Base-by-base conservation (phyloP, 2,329 filamentous ascomycete species). In the Huntiella decipiens region DNA sequence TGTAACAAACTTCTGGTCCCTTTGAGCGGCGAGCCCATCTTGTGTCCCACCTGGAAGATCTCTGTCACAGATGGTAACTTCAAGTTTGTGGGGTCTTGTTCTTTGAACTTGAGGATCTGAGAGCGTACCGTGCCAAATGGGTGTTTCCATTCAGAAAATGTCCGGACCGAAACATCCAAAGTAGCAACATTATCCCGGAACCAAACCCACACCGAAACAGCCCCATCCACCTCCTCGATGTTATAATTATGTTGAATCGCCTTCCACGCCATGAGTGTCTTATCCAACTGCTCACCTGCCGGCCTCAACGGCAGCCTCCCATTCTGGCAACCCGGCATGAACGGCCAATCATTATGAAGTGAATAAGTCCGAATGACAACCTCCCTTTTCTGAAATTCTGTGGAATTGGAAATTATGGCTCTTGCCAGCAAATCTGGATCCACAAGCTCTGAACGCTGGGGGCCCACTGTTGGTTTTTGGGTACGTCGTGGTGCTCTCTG, bases 1-100 rank as follows among this genome's bases (percentile, higher is more conserved):
- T 43, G 13, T 12, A 51, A 42, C 6, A 52, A 22, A 5, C 37
- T 31, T 5, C 43, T 33, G 4, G 45, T 34, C 6, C 15, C 22
- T 28, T 47, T 17, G 33, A 36, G n/a, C 22, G 44, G 22, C 37
- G 38, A 5, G 8, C 15, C 17, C 13, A 41, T n/a, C 4, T 22
- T 31, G 4, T 43, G 11, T 8, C 47, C 47, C 40, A 47, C 17
- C 17, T 45, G 43, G 39, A 44, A 43, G 11, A 50, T 15, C 16
- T 49, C 41, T n/a, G 47, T 44, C 10, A 43, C 17, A 32, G 43
- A 45, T 13, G 40, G 40, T 11, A 43, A 11, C 17, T 43, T 11
- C 15, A 34, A 13, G 10, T 43, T 43, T 15, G 17, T n/a, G 5
- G 40, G 28, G 31, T 43, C 13, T 16, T 15, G n/a, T 16, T 34